These are phyloP conservation scores for Coemansia sp. DNA, from an alignment of 192 early-diverging fungal species.

Conservation along the genomic window DNA sequence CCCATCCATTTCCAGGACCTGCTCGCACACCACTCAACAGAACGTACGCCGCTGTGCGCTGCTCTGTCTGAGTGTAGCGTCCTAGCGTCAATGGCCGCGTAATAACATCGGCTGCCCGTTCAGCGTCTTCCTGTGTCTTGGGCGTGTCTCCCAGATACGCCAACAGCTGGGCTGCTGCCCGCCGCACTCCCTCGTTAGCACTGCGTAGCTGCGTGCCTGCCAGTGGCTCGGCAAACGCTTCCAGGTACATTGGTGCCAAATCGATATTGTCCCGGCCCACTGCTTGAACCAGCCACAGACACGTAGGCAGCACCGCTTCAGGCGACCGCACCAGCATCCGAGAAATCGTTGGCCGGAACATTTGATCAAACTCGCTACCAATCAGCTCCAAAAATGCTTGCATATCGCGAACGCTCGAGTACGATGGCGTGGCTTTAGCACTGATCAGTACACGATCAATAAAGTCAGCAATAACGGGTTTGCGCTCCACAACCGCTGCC, in stretches of 20 bases:
- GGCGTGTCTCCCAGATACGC: conserved; percentile 28
- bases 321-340: conserved; percentile 83
- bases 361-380: conserved; percentile 54
- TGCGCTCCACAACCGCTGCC: conserved; percentile 38
- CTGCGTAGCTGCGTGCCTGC: conserved; percentile 36
- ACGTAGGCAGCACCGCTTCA: conserved; percentile 71
- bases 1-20: conserved; percentile 32
- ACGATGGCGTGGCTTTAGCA: conserved; percentile 23
- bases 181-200: conserved; percentile 32
- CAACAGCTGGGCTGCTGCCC: conserved; percentile 31
- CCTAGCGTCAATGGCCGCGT: conserved; percentile 53
- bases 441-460: conserved; percentile 25
- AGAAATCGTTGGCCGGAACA: conserved; percentile 66
- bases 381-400: conserved; percentile 63
- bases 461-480: conserved; percentile 34
- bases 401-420: conserved; percentile 44
- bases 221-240: conserved; percentile 59
- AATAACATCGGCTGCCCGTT: conserved; percentile 16
- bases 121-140: conserved; percentile 17
- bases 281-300: conserved; percentile 60
- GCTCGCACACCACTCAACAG: conserved; percentile 50
- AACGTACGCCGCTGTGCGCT: conserved; percentile 64
- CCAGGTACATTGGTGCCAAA: conserved; percentile 60
- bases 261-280: conserved; percentile 55
- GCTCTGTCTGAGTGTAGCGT: conserved; percentile 65